Conservation (phyloP, 352 stramenopile genomes). For the Globisporangium iwayamae region DNA sequence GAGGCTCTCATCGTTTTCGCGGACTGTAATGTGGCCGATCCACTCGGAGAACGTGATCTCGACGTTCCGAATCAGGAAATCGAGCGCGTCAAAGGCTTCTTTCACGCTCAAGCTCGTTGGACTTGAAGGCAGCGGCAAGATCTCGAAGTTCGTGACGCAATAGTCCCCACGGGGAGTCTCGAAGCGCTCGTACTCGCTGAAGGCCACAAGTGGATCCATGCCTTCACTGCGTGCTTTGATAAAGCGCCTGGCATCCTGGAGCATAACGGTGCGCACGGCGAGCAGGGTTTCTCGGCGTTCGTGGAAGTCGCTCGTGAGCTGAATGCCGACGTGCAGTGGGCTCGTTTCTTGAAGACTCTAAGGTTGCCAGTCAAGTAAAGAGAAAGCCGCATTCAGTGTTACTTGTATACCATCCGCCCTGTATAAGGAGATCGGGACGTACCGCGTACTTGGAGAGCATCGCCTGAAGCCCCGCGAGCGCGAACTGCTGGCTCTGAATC, state of each 20-base stretch:
- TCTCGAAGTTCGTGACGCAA: conserved; percentile 40
- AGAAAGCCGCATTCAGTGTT: too few species aligned
- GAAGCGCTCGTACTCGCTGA: conserved; percentile 2
- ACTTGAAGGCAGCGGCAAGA: conserved; percentile 26
- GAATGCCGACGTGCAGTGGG: conserved; percentile 17
- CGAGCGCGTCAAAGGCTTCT: conserved; percentile 33
- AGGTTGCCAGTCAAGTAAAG: neutral
- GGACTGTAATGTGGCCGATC: conserved; percentile 11
- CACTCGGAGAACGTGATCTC: conserved; percentile 61
- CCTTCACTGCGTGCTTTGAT: conserved; percentile 23
- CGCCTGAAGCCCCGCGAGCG: conserved; percentile 10
- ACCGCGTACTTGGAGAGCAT: conserved; percentile 6
- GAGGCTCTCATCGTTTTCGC: conserved; percentile 13
- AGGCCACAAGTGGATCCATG: conserved; percentile 15
- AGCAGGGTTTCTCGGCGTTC: conserved; percentile 26
- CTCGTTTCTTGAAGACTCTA: conserved; percentile 4
- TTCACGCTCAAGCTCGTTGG: conserved; percentile 21
- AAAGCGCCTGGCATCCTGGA: conserved; percentile 28
- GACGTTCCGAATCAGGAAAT: conserved; percentile 36
- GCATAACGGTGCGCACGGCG: conserved; percentile 22
- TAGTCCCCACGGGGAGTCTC: conserved; percentile 34
- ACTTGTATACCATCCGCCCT: conserved; percentile 10
- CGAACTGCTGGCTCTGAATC: conserved; percentile 6
- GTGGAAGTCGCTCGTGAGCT: conserved; percentile 20
- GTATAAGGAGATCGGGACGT: neutral